phyloP scores from a whole-genome alignment of 1,284 basidiomycete genomes.

The Sphaerobolus stellatus region DNA sequence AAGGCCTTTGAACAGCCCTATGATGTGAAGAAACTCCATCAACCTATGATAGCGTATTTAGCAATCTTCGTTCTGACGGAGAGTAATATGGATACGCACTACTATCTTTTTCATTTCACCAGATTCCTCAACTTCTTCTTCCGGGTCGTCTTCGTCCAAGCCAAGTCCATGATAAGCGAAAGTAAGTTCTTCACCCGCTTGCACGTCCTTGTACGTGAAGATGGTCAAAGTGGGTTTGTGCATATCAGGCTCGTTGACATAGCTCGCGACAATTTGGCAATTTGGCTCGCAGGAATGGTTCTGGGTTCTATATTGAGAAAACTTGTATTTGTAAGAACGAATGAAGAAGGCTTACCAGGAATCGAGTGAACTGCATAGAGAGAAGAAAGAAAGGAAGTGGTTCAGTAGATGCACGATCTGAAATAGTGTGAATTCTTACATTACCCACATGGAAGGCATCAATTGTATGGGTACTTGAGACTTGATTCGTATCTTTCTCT shows the following conservation, averaged over 20 bases:
- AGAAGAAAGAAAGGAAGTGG: no score
- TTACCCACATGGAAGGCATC: constrained; percentile 88
- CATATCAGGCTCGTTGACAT: constrained; percentile 64
- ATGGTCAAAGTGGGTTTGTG: constrained; percentile 61
- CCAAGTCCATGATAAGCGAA: constrained; percentile 73
- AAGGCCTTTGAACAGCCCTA: constrained; percentile 8
- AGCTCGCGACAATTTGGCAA: constrained; percentile 66
- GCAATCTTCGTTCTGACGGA: not conserved
- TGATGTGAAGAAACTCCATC: constrained; percentile 4
- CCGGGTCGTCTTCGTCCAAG: constrained; percentile 40
- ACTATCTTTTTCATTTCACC: constrained; percentile 5
- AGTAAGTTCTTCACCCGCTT: constrained; percentile 71
- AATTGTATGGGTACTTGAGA: constrained; percentile 51
- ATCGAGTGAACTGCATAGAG: constrained; percentile 72
- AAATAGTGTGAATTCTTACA: constrained; percentile 48
- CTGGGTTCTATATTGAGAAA: constrained; percentile 36
- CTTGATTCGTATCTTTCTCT: constrained; percentile 29
- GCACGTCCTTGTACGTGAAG: constrained; percentile 67
- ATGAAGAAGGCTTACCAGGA: constrained; percentile 46
- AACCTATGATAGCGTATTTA: not conserved
- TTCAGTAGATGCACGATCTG: constrained; percentile 11
- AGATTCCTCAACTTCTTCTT: constrained; percentile 19
- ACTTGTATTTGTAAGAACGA: not conserved
- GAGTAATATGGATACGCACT: not conserved
- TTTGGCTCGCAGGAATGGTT: constrained; percentile 93